Evolutionary conservation across 352 stramenopile species (phyloP), one percentile per base, ranked within the genome.

Genomic region (Phytophthora boehmeriae): DNA sequence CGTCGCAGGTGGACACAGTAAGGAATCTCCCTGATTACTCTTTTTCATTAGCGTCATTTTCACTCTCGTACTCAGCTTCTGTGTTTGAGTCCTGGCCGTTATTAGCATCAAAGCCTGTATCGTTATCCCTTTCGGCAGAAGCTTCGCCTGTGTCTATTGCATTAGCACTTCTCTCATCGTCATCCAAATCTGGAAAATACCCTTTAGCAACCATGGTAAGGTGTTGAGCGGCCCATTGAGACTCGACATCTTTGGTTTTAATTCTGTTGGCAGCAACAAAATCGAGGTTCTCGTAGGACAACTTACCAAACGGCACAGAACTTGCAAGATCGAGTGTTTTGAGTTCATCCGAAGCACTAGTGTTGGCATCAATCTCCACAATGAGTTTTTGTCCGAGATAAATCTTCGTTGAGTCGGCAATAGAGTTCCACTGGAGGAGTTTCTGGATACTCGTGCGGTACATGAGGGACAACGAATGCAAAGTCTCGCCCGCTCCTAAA

Each of bases 381-480:
- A 90, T 59, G 5, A 92, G 70, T 36, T 94, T 92, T 50, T 94
- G 85, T 4, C 85, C 85, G 13, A 92, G 47, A 47, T 94, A 92
- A 28, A 78, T 67, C 35, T 91, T 87, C 20, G 75, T 88, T 23
- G 80, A 88, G 45, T 94, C 81, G 0, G 76, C 56, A 4, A 94
- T 61, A 2, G 75, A 72, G 53, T 94, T 94, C 85, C 85, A 92
- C 22, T 72, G 49, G 5, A 92, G 71, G 20, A 94, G 32, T 16
- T 88, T 76, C 10, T 89, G 65, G 19, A 87, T 84, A 13, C 81
- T 94, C 4, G 81, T 81, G 32, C 75, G 85, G n/a, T 94, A 94
- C 53, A 85, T 85, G 25, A 94, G 69, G 43, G 83, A 94, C 5
- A 94, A 47, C 10, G 81, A 88, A 9, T 77, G 76, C 22, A 94